A percentile compares a stretch with the other conserved stretches of the same genome.
phyloP scores from a whole-genome alignment of 2,329 filamentous ascomycete genomes.

The Rhynchosporium secalis region DNA sequence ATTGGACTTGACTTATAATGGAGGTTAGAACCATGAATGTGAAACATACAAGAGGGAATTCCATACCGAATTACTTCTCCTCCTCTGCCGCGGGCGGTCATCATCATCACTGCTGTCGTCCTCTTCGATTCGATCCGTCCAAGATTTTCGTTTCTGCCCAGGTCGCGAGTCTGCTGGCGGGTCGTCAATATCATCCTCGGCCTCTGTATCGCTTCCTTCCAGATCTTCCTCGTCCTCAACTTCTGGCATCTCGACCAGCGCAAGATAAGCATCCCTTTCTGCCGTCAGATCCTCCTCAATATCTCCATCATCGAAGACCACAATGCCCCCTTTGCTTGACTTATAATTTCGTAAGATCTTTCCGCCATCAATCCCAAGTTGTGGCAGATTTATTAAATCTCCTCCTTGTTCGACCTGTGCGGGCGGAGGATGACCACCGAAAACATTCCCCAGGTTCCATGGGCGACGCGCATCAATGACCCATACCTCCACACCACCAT shows the following conservation, averaged over 20 bases:
- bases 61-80: conserved; percentile 84
- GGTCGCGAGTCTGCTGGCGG: conserved; percentile 51
- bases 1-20: conserved; percentile 63
- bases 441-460: conserved; percentile 94
- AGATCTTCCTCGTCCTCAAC: conserved; percentile 62
- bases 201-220: conserved; percentile 50
- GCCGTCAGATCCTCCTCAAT: conserved; percentile 76
- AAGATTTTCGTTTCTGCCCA: conserved; percentile 78
- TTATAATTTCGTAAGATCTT: conserved; percentile 71
- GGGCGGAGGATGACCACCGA: conserved; percentile 66
- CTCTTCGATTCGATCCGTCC: conserved; percentile 69
- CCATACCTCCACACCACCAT: conserved; percentile 92
- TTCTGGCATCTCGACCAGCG: conserved; percentile 88
- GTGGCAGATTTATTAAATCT: conserved; percentile 47
- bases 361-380: conserved; percentile 69
- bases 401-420: conserved; percentile 48
- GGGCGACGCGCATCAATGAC: conserved; percentile 87
- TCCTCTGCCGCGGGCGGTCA: conserved; percentile 73
- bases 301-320: conserved; percentile 95
- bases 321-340: conserved; percentile 79
- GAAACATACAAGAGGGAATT: conserved; percentile 6
- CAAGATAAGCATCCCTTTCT: conserved; percentile 81
- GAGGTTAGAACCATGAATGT: conserved; percentile 26
- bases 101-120: conserved; percentile 68
- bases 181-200: conserved; percentile 56